Base-by-base conservation (phyloP, 1,284 basidiomycete genomes). In the Marasmius oreades region DNA sequence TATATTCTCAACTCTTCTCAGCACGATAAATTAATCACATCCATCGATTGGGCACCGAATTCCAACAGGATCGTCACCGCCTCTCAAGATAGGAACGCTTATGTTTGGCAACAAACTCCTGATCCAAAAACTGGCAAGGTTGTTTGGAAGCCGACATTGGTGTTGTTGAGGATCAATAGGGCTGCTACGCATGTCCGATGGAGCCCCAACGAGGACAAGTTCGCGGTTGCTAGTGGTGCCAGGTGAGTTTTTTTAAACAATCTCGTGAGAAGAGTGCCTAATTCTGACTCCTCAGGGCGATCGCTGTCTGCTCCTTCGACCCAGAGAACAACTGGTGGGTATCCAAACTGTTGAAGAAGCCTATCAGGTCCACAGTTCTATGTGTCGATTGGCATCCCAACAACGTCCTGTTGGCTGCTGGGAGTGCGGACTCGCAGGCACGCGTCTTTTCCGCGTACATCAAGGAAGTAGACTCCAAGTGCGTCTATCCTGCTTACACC, bases 311-410 rank as follows among this genome's bases (percentile, higher is more conserved):
- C 70, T 95, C 92, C 16, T 98, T 96, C 69, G 95, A 98, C 69
- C 81, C 91, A 23, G 95, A 98, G 76, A 96, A 94, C 76, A 93
- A 99, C 71, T 99, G 97, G 97, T 99, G 97, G 97, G 94, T 98
- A 2, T 90, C 95, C 20, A 95, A 94, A 71, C 91, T 94, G 66
- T 79, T 99, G 73, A 99, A 99, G 86, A 98, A 98, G 73, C 97
- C 97, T 12, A 86, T 97, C 59, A 77, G 92, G 61, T 93, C 91
- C 12, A 99, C 97, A 0, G 95, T 99, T 6, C 80, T 98, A 26
- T 86, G 89, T 10, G 76, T 99, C 64, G 96, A 98, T 66, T 96
- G 96, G 96, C 96, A 99, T 70, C 95, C 96, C 39, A 99, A 96
- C 77, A 95, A 94, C 67, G 93, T 99, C 10, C 79, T 99, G 11